Evolutionary conservation across 805 yeast species (phyloP), one percentile per base, ranked within the genome.

Genomic region (Kazachstania psychrophila): DNA sequence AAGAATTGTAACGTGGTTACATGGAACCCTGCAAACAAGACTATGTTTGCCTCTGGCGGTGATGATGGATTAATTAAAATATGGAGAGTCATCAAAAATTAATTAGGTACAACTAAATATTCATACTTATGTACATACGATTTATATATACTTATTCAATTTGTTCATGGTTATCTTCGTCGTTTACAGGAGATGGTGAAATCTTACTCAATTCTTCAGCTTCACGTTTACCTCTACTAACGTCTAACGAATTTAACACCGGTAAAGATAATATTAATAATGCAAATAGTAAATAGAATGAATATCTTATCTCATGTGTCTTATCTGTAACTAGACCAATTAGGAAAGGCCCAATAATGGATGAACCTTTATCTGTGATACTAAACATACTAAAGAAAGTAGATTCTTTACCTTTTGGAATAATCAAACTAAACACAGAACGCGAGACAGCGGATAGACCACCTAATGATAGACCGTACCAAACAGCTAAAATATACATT

Each of bases 321-420:
- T 61, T 61, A 58, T 83, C 87, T 4, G 83, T 77, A 34, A 83
- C 70, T 41, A 81, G 40, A 0, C 87, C 92, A n/a, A 82, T 74
- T 15, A 81, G 47, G 4, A 77, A 58, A 0, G 94, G 92, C 0
- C 94, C 92, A 20, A 82, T 45, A 4, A 82, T 72, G 0, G 85
- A 76, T 4, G 85, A 77, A 3, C 92, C 89, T 51, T 83, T 82
- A 56, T 82, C 92, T 1, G 94, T 83, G 27, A 82, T 75, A 28
- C 83, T 72, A 56, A 77, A 83, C 29, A 82, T 61, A 11, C 89
- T 79, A 58, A 83, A 82, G 51, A 81, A 82, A 6, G 79, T 74
- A 3, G 80, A 74, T 51, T 83, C 94, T 47, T 73, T 75, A 5
- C 92, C 92, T 31, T 62, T 66, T 14, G 94, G 94, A 30, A 82